A percentile compares a stretch with the other conserved stretches of the same genome.
phyloP scores from a whole-genome alignment of 345 rosid species.

The Euphorbia pulcherrima region DNA sequence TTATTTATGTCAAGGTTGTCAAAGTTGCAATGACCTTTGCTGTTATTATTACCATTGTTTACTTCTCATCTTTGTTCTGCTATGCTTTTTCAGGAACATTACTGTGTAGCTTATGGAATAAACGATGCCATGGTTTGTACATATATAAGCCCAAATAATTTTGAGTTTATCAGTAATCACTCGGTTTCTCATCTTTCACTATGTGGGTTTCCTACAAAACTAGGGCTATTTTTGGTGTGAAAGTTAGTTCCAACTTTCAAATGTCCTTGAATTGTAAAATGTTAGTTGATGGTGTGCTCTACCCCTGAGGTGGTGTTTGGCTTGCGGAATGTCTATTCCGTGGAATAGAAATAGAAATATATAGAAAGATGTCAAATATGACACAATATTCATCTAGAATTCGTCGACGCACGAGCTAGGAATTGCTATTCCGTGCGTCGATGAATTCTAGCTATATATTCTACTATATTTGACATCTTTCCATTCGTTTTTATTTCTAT shows the following conservation, averaged over 20 bases:
- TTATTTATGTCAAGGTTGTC: slow-evolving; percentile 1
- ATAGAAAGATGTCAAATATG: too few species aligned
- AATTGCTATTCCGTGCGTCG: too few species aligned
- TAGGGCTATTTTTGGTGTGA: not conserved
- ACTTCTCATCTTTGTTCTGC: slow-evolving; percentile 10
- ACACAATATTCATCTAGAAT: too few species aligned
- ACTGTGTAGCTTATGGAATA: slow-evolving; percentile 80
- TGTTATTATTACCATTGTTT: slow-evolving; percentile 1
- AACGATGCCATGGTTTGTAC: slow-evolving; percentile 76
- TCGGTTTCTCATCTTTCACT: slow-evolving; percentile 4
- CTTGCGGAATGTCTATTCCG: too few species aligned
- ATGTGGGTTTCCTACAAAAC: slow-evolving; percentile 12
- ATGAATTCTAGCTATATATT: too few species aligned
- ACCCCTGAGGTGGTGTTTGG: too few species aligned
- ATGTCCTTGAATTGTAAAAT: not conserved
- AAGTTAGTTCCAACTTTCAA: not conserved
- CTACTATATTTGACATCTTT: too few species aligned
- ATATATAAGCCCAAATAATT: slow-evolving; percentile 9
- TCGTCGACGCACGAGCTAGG: too few species aligned
- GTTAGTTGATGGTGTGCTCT: not conserved
- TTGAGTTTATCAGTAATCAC: slow-evolving; percentile 5
- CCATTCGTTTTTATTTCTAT: too few species aligned
- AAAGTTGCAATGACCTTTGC: slow-evolving; percentile 9
- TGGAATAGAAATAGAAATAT: too few species aligned
- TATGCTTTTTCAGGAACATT: slow-evolving; percentile 63